Evolutionary conservation across 2,329 filamentous ascomycete species (phyloP).

Genomic region (Xylariales sp.): DNA sequence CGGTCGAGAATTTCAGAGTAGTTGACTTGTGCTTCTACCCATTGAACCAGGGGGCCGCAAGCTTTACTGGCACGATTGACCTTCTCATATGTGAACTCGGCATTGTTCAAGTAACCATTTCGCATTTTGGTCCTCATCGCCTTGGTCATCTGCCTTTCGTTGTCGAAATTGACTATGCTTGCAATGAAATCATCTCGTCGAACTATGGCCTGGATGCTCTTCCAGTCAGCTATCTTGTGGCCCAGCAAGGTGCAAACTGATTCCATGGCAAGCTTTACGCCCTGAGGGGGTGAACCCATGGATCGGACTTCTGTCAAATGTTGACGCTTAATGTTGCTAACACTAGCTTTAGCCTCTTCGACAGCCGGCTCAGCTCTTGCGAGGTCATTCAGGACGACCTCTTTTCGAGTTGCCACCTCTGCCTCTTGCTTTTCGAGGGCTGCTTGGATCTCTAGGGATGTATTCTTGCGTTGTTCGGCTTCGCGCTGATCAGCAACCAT

Average conservation of each 20-base stretch:
- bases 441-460: constrained; percentile 88
- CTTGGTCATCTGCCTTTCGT: constrained; percentile 93
- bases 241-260: constrained; percentile 96
- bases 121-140: constrained; percentile 87
- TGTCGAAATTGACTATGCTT: constrained; percentile 97
- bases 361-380: constrained; percentile 94
- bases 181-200: constrained; percentile 96
- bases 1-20: constrained; percentile 98
- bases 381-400: constrained; percentile 88
- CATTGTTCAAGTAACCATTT: constrained; percentile 89
- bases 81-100: constrained; percentile 95
- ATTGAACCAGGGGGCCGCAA: constrained; percentile 95
- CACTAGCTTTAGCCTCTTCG: constrained; percentile 90
- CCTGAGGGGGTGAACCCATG: constrained; percentile 91
- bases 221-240: constrained; percentile 92
- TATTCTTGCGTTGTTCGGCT: constrained; percentile 89
- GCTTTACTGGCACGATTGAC: constrained; percentile 97
- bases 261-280: constrained; percentile 91
- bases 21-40: constrained; percentile 95
- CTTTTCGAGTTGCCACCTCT: constrained; percentile 83
- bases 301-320: constrained; percentile 97
- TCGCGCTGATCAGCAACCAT: constrained; percentile 98
- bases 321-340: constrained; percentile 97
- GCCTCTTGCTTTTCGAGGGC: constrained; percentile 90
- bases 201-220: constrained; percentile 86